Conservation (phyloP, 768 basidiomycete species). For the Omphalotus guepiniiformis region DNA sequence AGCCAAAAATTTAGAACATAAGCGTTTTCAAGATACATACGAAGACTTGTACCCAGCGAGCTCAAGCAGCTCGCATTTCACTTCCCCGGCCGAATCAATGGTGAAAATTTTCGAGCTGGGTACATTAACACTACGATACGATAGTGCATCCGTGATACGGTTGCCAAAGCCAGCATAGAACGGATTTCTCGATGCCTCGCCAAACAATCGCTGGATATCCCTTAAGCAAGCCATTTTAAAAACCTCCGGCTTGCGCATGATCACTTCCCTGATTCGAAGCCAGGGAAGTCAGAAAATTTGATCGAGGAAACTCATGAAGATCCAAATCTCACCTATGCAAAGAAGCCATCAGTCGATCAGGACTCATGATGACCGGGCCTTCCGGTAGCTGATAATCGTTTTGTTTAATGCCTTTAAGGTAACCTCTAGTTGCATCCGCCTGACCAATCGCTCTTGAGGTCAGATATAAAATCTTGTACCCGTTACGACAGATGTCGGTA, state of each 20-base stretch:
- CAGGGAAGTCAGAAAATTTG: not conserved
- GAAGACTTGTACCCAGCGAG: constrained; percentile 96
- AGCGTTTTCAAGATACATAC: constrained; percentile 39
- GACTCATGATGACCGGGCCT: constrained; percentile 98
- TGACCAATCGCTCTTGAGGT: constrained; percentile 97
- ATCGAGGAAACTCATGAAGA: not conserved
- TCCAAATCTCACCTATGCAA: constrained; percentile 72
- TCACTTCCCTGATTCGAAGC: constrained; percentile 70
- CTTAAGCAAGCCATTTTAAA: constrained; percentile 99
- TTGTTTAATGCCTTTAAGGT: constrained; percentile 92
- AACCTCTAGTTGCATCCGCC: constrained; percentile 93
- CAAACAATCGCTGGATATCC: constrained; percentile 91
- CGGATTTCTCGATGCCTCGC: constrained; percentile 61
- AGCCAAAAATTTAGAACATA: not conserved
- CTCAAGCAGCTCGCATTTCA: constrained; percentile 96
- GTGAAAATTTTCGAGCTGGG: constrained; percentile 95
- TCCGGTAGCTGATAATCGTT: constrained; percentile 96
- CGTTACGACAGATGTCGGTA: constrained; percentile 91
- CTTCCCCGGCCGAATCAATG: constrained; percentile 90
- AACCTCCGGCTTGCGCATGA: constrained; percentile 98
- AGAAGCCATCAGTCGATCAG: constrained; percentile 90
- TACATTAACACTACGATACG: constrained; percentile 94
- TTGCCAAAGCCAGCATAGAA: constrained; percentile 99
- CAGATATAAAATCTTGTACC: constrained; percentile 97
- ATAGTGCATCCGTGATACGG: constrained; percentile 95